Evolutionary conservation across 768 basidiomycete species (phyloP), one percentile per base, ranked within the genome.

Genomic region (Mycena pura): DNA sequence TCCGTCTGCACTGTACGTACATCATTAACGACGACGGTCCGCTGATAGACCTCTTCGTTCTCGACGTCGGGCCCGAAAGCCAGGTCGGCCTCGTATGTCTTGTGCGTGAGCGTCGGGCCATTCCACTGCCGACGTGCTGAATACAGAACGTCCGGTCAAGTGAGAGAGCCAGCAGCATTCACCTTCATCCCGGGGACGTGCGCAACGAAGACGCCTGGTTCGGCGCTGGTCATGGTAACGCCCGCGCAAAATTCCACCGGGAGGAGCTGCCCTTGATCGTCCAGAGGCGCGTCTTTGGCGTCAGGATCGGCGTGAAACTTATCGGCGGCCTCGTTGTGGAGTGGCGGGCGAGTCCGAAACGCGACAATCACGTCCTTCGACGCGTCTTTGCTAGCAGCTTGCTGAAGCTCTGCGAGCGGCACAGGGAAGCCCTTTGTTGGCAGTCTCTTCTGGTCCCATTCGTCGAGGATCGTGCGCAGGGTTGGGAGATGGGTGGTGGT

Each of bases 181-280:
- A 59, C 75, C 70, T 77, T 77, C 65, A 71, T 72, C 24, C 73
- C 73, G 17, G 76, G 76, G 21, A 75, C 73, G 55, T 77, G 76
- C 2, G 70, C 74, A 11, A 75, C 63, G 39, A 76, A 72, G 22
- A 69, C 57, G 17, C 76, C 76, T 3, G 73, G 74, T 45, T 76
- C 74, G 17, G 71, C 68, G 57, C 68, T 72, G 24, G 67, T 54
- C 22, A 70, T 68, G 17, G 62, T 73, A 24, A 75, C 68, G 6
- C 75, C 74, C 19, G 70, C 41, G 50, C 73, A 75, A 36, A 73
- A 74, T 46, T 72, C 71, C 24, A 68, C 62, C 14, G 62, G 44
- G 21, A 39, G 27, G 29, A 19, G 14, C 21, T 58, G 47, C 36
- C 50, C 52, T 6, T 50, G 46, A 15, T 19, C 52, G 27, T 51